Evolutionary conservation across 805 yeast genomes (phyloP).

Genomic region (Pichia nanzhaoensis): DNA sequence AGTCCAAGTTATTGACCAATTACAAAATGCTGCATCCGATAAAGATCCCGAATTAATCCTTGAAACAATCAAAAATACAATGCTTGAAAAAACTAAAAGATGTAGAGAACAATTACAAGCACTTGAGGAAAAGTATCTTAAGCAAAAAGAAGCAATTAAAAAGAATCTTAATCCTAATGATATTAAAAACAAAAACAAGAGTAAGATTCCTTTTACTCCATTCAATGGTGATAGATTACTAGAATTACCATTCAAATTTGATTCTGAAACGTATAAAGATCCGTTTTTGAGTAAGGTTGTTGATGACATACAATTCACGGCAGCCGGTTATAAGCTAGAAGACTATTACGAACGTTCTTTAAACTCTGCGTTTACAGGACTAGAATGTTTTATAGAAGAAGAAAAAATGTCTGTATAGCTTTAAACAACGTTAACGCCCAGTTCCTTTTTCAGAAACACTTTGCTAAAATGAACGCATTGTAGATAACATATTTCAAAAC

Average conservation of each 20-base stretch:
- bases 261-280: constrained; percentile 43
- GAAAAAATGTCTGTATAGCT: constrained; percentile 33
- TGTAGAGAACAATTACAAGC: constrained; percentile 53
- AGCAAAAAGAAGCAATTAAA: constrained; percentile 25
- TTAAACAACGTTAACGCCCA: constrained; percentile 5
- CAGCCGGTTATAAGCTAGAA: constrained; percentile 77
- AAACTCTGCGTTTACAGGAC: constrained; percentile 84
- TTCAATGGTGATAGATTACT: constrained; percentile 81
- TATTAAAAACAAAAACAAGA: constrained; percentile 18
- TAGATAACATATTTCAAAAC: constrained; percentile 71
- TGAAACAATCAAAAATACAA: constrained; percentile 44
- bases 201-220: constrained; percentile 73
- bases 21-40: constrained; percentile 32
- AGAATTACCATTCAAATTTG: constrained; percentile 40
- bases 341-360: constrained; percentile 68
- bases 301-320: constrained; percentile 59
- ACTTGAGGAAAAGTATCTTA: constrained; percentile 24
- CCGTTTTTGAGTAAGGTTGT: constrained; percentile 41
- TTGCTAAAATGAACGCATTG: constrained; percentile 74
- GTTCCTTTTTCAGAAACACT: constrained; percentile 53
- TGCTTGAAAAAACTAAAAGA: constrained; percentile 56
- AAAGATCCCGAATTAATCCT: constrained; percentile 39
- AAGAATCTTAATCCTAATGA: constrained; percentile 23
- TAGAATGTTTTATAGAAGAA: constrained; percentile 69
- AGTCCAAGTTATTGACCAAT: constrained; percentile 47